Evolutionary conservation across 441 rosid species (phyloP), one percentile per base, ranked within the genome.

Genomic region (Populus hybrid): DNA sequence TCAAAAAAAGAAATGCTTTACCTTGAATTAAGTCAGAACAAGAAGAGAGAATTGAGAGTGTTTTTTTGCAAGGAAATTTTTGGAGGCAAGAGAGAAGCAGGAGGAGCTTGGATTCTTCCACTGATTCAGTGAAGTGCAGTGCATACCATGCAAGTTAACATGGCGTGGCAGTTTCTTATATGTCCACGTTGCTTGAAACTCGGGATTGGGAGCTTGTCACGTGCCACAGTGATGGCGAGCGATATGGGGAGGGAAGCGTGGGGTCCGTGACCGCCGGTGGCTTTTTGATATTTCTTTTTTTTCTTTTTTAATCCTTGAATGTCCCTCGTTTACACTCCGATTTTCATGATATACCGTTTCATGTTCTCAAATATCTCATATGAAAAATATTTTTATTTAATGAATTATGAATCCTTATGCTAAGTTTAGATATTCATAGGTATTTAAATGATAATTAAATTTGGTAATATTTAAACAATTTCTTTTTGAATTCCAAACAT

Each of bases 121-220:
- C 3, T 34, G 36, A 18, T 46, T 59, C 57, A 68, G 69, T 74
- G 38, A 5, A 73, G 42, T 74, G 38, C 8, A 73, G 40, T 35
- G 40, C 14, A 69, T 57, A n/a, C 18, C 9, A 35, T 21, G 28
- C 23, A 63, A 8, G 67, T 34, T 28, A 40, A 73, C 0, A 16
- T 1, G 46, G 35, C 90, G 91, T 84, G 92, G 79, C 59, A 7
- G 11, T 0, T 21, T 18, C 5, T 74, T 26, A 81, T 77, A 69
- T n/a, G 85, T 67, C 85, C 92, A 84, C 88, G 89, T 81, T 14
- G 65, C 5, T 40, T 20, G 65, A 86, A 85, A 61, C 72, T 69
- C 65, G 84, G 74, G 40, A 71, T 10, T 30, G 24, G 75, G 35
- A 59, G 70, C 2, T 46, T 3, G 72, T 80, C 89, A 86, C 87